These are phyloP conservation scores for Fusarium chlamydosporum DNA, from an alignment of 2,329 filamentous ascomycete genomes.

Conservation along the genomic window DNA sequence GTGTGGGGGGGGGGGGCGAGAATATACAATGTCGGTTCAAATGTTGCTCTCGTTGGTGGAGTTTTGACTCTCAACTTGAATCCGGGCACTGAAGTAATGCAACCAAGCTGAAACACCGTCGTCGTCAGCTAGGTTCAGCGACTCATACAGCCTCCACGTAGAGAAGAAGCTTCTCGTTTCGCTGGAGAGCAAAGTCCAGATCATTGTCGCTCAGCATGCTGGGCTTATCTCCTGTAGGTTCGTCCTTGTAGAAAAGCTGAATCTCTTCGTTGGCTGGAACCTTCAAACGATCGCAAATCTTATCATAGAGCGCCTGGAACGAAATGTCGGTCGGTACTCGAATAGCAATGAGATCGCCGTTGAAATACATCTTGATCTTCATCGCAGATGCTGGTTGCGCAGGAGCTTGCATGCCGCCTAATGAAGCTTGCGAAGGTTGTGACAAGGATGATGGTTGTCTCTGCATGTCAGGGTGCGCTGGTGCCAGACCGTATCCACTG, in stretches of 20 bases:
- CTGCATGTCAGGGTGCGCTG: constrained; percentile 52
- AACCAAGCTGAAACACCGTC: constrained; percentile 44
- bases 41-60: constrained; percentile 22
- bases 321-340: constrained; percentile 86
- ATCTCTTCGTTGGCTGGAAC: constrained; percentile 77
- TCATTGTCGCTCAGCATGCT: constrained; percentile 84
- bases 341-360: constrained; percentile 92
- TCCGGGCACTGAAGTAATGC: constrained; percentile 27
- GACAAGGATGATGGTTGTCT: constrained; percentile 49
- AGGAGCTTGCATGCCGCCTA: constrained; percentile 61
- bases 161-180: constrained; percentile 89
- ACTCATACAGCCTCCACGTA: constrained; percentile 71
- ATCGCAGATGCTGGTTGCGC: constrained; percentile 68
- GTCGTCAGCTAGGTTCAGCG: constrained; percentile 23
- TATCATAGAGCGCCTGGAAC: constrained; percentile 83
- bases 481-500: constrained; percentile 67
- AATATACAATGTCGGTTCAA: constrained; percentile 19
- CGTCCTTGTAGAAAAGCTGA: constrained; percentile 87
- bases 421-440: constrained; percentile 62
- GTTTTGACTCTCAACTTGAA: constrained; percentile 27
- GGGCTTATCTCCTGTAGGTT: constrained; percentile 80
- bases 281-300: constrained; percentile 87
- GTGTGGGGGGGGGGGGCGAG: too few relatives aligned
- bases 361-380: constrained; percentile 96
- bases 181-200: constrained; percentile 81